Percentiles rank a stretch among this genome's conserved stretches.
Evolutionary conservation across 768 basidiomycete species (phyloP).

Genomic region (Lactifluus pinguis): DNA sequence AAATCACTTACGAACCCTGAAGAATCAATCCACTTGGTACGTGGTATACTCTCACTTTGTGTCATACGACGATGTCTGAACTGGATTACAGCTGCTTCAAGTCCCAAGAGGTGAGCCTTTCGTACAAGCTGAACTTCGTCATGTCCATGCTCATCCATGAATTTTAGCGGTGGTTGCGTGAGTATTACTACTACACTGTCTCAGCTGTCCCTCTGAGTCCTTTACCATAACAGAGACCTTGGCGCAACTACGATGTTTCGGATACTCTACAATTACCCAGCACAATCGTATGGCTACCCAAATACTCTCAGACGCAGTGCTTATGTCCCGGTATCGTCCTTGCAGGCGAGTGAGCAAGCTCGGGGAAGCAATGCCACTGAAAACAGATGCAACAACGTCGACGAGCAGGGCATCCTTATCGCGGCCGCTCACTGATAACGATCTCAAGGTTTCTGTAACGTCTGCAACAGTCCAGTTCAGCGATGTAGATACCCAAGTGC

Average conservation of each 20-base stretch:
- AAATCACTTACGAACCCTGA: not conserved
- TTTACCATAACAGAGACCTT: not conserved
- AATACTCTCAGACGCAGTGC: no score
- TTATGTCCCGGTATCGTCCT: not conserved
- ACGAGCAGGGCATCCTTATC: not conserved
- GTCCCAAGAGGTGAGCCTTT: not conserved
- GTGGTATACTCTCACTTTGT: not conserved
- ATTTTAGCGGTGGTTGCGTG: conserved; percentile 1
- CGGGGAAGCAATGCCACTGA: not conserved
- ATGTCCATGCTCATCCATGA: not conserved
- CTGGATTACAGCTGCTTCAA: not conserved
- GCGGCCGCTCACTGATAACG: not conserved
- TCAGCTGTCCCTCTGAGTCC: not conserved
- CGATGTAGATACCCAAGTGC: not conserved
- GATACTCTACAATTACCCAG: not conserved
- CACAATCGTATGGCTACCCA: not conserved
- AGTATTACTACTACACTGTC: not conserved
- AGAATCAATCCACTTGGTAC: not conserved
- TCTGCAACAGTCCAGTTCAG: not conserved
- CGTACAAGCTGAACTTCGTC: no score
- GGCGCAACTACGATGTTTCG: conserved; percentile 3
- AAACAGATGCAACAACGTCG: not conserved
- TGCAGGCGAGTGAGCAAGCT: not conserved
- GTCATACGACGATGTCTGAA: not conserved
- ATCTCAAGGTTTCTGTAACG: not conserved